A percentile compares a stretch with the other conserved stretches of the same genome.
Evolutionary conservation across 2,329 filamentous ascomycete genomes (phyloP).

Genomic region (Zalaria sp.): DNA sequence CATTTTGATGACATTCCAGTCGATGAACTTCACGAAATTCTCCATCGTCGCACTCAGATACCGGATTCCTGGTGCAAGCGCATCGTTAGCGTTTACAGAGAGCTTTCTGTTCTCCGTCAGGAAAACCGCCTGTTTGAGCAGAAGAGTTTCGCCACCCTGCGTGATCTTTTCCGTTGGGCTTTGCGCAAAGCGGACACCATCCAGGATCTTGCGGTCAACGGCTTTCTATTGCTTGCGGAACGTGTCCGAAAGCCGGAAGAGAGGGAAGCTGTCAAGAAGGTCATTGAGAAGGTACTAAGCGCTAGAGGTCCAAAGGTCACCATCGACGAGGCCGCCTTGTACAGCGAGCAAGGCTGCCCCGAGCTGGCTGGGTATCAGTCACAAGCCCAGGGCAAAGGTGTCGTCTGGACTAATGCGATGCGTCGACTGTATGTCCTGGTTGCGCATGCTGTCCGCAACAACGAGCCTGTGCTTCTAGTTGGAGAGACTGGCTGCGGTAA

Average conservation of each 20-base stretch:
- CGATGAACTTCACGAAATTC: slow-evolving; percentile 78
- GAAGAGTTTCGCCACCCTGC: slow-evolving; percentile 89
- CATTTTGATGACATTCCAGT: slow-evolving; percentile 98
- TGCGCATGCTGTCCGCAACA: slow-evolving; percentile 70
- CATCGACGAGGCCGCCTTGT: slow-evolving; percentile 61
- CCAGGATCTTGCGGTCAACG: slow-evolving; percentile 79
- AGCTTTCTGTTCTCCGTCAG: slow-evolving; percentile 79
- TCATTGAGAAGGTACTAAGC: slow-evolving; percentile 82
- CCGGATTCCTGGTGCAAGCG: slow-evolving; percentile 81
- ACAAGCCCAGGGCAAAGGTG: slow-evolving; percentile 39
- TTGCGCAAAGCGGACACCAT: slow-evolving; percentile 70
- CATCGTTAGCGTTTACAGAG: slow-evolving; percentile 88
- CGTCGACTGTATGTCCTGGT: slow-evolving; percentile 80
- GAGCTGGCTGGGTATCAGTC: slow-evolving; percentile 20
- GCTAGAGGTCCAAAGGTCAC: slow-evolving; percentile 43
- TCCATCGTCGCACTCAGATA: slow-evolving; percentile 77
- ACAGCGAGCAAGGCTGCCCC: slow-evolving; percentile 33
- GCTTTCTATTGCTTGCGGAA: slow-evolving; percentile 92
- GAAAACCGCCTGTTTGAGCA: slow-evolving; percentile 88
- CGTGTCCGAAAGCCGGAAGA: slow-evolving; percentile 87
- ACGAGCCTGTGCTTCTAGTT: slow-evolving; percentile 86
- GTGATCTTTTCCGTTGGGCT: slow-evolving; percentile 95
- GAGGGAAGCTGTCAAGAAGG: slow-evolving; percentile 64
- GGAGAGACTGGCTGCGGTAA: slow-evolving; percentile 97
- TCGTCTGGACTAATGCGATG: slow-evolving; percentile 96